Base-by-base conservation (phyloP, 768 basidiomycete genomes). In the Filobasidium floriforme region DNA sequence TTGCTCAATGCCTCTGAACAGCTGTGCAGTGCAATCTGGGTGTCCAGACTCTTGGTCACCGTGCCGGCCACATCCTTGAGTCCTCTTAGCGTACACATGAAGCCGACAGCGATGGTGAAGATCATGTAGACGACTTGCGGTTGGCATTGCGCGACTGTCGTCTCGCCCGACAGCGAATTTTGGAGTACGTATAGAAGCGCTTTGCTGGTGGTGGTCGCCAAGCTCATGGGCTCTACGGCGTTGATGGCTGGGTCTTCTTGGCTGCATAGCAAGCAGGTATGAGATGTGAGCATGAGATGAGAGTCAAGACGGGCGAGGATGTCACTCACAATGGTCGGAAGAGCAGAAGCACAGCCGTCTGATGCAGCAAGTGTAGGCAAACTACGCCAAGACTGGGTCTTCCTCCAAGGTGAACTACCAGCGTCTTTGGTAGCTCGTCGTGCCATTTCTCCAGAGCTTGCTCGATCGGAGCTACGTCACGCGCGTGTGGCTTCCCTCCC, bases 281-380 rank as follows among this genome's bases (percentile, higher is more conserved):
- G 28, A 29, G 11, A 46, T 18, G 7, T 18, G 22, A 32, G 40
- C n/a, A 22, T 11, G 40, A 37, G 15, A 28, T 59, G 32, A 22
- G 11, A 37, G 29, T 24, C n/a, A 9, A 9, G 14, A 18, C 24
- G n/a, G 18, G 18, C n/a, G 29, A 24, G 24, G 15, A 22, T 18
- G 59, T 15, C n/a, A 66, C 66, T 67, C 43, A 67, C 66, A 63
- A 68, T 37, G 62, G 67, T 19, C 67, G 62, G 32, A 63, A 63
- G 29, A 68, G 43, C 29, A 68, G 46, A 10, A 68, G 57, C 19
- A 64, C 40, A 12, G 67, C 62, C 22, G 62, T 59, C 37, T 68
- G 62, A 59, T 68, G 62, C 18, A 62, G 63, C 67, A 68, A 49
- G 41, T 68, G 67, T 59, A 68, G 57, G 22, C 41, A 54, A 18